These are phyloP conservation scores for Pythium insidiosum DNA, from an alignment of 352 stramenopile species.

Conservation along the genomic window DNA sequence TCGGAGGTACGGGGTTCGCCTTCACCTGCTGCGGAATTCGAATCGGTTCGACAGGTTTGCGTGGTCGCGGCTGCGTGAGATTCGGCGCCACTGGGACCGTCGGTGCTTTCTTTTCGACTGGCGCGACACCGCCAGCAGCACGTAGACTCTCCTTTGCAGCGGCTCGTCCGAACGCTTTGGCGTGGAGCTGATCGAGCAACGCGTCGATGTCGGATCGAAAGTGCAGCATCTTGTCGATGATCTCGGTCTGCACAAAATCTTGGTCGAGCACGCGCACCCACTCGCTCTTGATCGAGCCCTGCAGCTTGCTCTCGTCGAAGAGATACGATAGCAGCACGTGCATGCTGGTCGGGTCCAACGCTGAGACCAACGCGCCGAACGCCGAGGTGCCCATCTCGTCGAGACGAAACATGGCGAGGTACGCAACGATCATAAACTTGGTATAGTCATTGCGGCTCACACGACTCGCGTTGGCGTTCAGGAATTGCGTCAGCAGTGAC, in stretches of 20 bases:
- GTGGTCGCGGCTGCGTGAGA: slow-evolving; percentile 76
- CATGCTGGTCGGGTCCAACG: slow-evolving; percentile 81
- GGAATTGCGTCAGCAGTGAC: slow-evolving; percentile 72
- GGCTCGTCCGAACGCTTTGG: slow-evolving; percentile 54
- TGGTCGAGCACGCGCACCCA: slow-evolving; percentile 83
- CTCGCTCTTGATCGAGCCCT: slow-evolving; percentile 59
- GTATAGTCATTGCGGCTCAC: slow-evolving; percentile 84
- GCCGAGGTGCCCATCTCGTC: slow-evolving; percentile 69
- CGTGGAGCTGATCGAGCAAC: slow-evolving; percentile 45
- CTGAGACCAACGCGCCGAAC: slow-evolving; percentile 53
- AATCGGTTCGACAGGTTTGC: slow-evolving; percentile 58
- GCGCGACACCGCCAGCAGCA: slow-evolving; percentile 23
- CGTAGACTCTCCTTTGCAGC: slow-evolving; percentile 34
- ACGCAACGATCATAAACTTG: slow-evolving; percentile 87
- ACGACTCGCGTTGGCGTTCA: slow-evolving; percentile 67
- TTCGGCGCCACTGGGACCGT: slow-evolving; percentile 79
- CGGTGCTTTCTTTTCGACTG: slow-evolving; percentile 32
- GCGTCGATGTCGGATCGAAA: slow-evolving; percentile 25
- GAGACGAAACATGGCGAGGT: slow-evolving; percentile 85
- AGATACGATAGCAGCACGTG: slow-evolving; percentile 82
- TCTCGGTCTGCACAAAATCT: slow-evolving; percentile 71
- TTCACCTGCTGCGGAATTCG: slow-evolving; percentile 75
- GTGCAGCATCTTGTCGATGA: slow-evolving; percentile 55
- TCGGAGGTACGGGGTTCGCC: slow-evolving; percentile 52
- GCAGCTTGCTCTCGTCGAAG: slow-evolving; percentile 59